Evolutionary conservation across 805 yeast species (phyloP).

Genomic region (Lachancea meyersii): DNA sequence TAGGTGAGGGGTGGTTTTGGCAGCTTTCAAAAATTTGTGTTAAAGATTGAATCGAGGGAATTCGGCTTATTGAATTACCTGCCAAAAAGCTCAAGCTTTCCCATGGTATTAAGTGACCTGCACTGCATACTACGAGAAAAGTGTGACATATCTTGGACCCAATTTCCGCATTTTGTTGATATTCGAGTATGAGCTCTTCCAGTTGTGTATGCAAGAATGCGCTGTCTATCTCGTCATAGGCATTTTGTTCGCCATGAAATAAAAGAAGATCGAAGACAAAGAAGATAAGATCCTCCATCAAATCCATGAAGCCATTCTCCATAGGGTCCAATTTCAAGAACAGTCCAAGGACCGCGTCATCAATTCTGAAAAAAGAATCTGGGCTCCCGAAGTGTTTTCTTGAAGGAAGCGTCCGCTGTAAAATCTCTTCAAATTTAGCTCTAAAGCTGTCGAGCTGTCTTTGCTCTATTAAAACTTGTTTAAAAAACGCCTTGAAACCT

Average conservation of each 20-base stretch:
- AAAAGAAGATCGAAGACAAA: constrained; percentile 54
- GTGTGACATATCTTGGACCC: constrained; percentile 40
- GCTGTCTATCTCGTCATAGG: constrained; percentile 60
- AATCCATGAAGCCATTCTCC: constrained; percentile 25
- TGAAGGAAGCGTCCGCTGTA: constrained; percentile 45
- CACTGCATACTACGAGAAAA: constrained; percentile 61
- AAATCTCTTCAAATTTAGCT: constrained; percentile 33
- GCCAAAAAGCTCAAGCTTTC: constrained; percentile 63
- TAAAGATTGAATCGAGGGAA: constrained; percentile 58
- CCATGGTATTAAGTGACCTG: constrained; percentile 80
- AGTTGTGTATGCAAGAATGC: constrained; percentile 48
- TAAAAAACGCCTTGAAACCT: constrained; percentile 64
- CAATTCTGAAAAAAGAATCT: constrained; percentile 32
- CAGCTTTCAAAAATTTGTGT: constrained; percentile 31
- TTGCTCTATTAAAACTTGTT: constrained; percentile 27
- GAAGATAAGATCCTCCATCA: constrained; percentile 57
- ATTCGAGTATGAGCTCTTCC: constrained; percentile 40
- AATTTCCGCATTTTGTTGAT: constrained; percentile 10
- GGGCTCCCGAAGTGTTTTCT: constrained; percentile 32
- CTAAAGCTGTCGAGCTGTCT: constrained; percentile 33
- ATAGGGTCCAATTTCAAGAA: constrained; percentile 42
- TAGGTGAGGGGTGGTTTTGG: constrained; percentile 12
- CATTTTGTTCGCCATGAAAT: constrained; percentile 58
- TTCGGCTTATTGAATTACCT: constrained; percentile 55
- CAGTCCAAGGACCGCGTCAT: constrained; percentile 44